These are phyloP conservation scores for Aspergillus udagawae DNA, from an alignment of 2,329 filamentous ascomycete species.

Conservation along the genomic window DNA sequence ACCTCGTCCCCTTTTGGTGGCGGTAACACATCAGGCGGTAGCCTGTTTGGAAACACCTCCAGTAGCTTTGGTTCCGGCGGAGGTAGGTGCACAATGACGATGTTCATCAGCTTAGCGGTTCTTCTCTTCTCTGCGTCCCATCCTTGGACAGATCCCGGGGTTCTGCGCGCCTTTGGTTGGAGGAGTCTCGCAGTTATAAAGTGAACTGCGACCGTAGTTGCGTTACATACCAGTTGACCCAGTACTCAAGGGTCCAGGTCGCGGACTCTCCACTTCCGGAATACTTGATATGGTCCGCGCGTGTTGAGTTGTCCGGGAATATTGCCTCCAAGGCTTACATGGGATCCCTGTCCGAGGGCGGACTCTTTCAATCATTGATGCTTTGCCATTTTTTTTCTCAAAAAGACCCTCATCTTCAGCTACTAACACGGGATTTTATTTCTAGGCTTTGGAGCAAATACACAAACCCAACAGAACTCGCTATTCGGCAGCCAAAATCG, in stretches of 20 bases:
- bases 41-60: conserved; percentile 34
- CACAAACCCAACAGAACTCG: conserved; percentile 28
- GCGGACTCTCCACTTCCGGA: neutral
- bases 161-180: neutral
- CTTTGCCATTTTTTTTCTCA: conserved; percentile 1
- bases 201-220: neutral
- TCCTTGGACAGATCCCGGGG: conserved; percentile 7
- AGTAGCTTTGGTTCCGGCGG: conserved; percentile 40
- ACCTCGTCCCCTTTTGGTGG: conserved; percentile 36
- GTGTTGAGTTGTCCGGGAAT: neutral
- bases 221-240: neutral
- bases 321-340: neutral
- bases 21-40: conserved; percentile 28
- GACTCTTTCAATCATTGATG: conserved; percentile 1
- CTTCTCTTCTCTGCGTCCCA: conserved; percentile 13
- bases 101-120: conserved; percentile 22
- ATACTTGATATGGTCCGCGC: neutral
- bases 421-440: conserved; percentile 16
- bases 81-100: conserved; percentile 35
- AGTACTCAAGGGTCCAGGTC: neutral
- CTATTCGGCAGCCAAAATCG: conserved; percentile 36
- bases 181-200: neutral
- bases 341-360: conserved; percentile 6
- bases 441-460: conserved; percentile 36
- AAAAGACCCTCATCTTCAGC: neutral